Evolutionary conservation across 345 rosid genomes (phyloP).

Genomic region (Lumnitzera racemosa): DNA sequence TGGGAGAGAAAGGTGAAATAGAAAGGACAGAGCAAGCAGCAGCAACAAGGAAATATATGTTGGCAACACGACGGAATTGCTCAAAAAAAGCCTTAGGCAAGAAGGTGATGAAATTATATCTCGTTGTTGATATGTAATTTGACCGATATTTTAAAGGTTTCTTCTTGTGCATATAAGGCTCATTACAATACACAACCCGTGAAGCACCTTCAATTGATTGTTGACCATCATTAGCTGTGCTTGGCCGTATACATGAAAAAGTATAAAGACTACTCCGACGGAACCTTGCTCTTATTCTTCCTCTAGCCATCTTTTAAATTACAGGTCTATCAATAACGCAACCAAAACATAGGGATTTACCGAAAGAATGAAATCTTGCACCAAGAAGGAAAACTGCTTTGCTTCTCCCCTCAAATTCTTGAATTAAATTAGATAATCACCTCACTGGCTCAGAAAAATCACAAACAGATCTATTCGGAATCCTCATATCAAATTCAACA

Average conservation of each 20-base stretch:
- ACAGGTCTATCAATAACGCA: neutral
- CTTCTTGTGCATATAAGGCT: slow-evolving; percentile 67
- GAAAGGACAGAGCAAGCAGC: slow-evolving; percentile 81
- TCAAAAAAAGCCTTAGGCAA: slow-evolving; percentile 90
- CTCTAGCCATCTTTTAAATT: slow-evolving; percentile 53
- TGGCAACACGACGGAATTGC: slow-evolving; percentile 96
- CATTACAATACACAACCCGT: slow-evolving; percentile 74
- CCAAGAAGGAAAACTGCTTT: too few relatives aligned
- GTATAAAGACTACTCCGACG: slow-evolving; percentile 73
- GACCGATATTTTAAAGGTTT: slow-evolving; percentile 72
- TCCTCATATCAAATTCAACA: too few relatives aligned
- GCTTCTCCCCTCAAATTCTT: too few relatives aligned
- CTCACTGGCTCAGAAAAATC: too few relatives aligned
- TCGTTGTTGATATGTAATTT: slow-evolving; percentile 85
- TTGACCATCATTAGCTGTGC: slow-evolving; percentile 29
- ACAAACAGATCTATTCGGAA: too few relatives aligned
- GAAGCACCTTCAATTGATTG: slow-evolving; percentile 66
- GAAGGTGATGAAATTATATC: slow-evolving; percentile 69
- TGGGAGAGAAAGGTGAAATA: slow-evolving; percentile 75
- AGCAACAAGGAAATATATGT: slow-evolving; percentile 86
- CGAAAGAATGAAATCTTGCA: too few relatives aligned
- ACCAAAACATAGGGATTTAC: too few relatives aligned
- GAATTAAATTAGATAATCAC: too few relatives aligned
- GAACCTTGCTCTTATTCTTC: slow-evolving; percentile 79
- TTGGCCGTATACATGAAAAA: slow-evolving; percentile 67